Base-by-base conservation (phyloP, 345 rosid genomes). In the Melaleuca alternifolia region DNA sequence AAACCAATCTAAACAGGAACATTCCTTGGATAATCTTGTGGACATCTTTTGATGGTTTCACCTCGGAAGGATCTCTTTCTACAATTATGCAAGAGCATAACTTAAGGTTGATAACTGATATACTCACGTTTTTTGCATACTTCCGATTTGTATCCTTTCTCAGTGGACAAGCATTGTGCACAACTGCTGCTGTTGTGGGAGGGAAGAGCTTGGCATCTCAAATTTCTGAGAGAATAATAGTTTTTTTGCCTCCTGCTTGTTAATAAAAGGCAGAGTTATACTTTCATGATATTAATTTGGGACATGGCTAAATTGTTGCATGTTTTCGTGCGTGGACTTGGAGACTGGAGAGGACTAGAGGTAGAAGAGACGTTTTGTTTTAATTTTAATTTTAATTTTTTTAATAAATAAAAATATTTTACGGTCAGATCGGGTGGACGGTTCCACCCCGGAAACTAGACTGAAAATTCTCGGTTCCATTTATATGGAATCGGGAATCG, bases 151-250 rank as follows among this genome's bases (percentile, higher is more conserved):
- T 81, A 86, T 84, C 76, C 75, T 84, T 87, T 79, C 79, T 79
- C 91, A 97, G 99, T 54, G 99, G 95, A 86, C 99, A 97, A 87
- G 94, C 95, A 85, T 88, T 97, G 89, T 97, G 99, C 86, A 96
- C 99, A 46, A 91, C 90, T 71, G 99, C 99, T 71, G 99, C 99
- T 85, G 98, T 97, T 18, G 30, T 97, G 75, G 99, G 99, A 85
- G 99, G 98, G 86, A 96, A 97, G 92, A 95, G 98, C 89, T 91
- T 97, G 95, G 99, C 99, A 81, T 94, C 97, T 86, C 98, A 94
- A 92, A 96, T 96, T 91, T 96, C 99, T 7, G 99, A 96, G 92
- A 93, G 87, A 93, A 89, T 96, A 65, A 99, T 95, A 93, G 90
- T 57, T 53, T n/a, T n/a, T 24, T 41, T 11, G 75, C 50, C n/a